Evolutionary conservation across 2,329 filamentous ascomycete species (phyloP), one percentile per base, ranked within the genome.

Genomic region (Incumbomyces delicatus): DNA sequence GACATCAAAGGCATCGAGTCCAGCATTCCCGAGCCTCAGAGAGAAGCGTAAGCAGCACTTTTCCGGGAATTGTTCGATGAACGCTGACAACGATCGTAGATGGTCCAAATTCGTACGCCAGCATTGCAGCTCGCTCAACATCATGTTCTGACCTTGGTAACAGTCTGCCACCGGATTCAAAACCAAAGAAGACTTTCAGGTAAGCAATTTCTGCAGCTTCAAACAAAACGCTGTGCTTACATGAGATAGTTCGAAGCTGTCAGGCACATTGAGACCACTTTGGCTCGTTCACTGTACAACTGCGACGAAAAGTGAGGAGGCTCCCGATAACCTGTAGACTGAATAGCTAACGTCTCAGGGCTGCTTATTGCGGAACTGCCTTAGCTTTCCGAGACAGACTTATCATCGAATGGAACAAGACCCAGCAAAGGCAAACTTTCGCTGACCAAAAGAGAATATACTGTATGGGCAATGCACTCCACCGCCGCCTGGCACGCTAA

Each of bases 341-440:
- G 8, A 27, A 27, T 27, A 27, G 16, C 16, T 18, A 16, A 50
- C 46, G 53, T 32, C 34, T 2, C 50, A 76, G 78, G 46, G 92
- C 92, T 44, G 88, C 89, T 29, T 98, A 98, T 67, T 80, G 85
- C 6, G 92, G 90, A 54, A 87, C 89, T 36, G 87, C 87, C 55
- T 72, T 98, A 60, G 90, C 92, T 20, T 90, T 98, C 69, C 80
- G 92, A 60, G 90, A 98, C 65, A 83, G 88, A 44, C 74, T 98
- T 62, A 83, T 98, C 60, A 82, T 92, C 53, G 87, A 94, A 57
- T 98, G 92, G 92, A 98, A 96, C 72, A 88, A 83, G 69, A 98
- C 92, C 39, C 92, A 98, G 71, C 92, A 98, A 72, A 83, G 83
- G 51, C 92, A 98, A 69, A 95, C 90, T 0, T 87, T 85, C 60